These are phyloP conservation scores for Emmonsiellopsis sp. DNA, from an alignment of 2,329 filamentous ascomycete genomes.

Conservation along the genomic window DNA sequence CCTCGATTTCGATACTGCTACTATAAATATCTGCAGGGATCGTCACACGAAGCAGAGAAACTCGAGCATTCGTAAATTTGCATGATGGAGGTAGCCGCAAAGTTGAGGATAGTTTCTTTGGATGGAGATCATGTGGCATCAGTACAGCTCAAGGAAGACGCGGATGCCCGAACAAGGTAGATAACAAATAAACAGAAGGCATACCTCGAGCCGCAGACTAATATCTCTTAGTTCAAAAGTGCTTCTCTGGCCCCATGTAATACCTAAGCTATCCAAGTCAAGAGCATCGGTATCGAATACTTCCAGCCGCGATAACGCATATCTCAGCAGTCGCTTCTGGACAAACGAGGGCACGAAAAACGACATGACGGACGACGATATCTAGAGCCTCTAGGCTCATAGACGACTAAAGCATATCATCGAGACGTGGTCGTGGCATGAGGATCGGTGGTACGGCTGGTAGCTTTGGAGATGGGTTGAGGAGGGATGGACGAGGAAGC, in stretches of 20 bases:
- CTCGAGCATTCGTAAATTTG: slow-evolving; percentile 62
- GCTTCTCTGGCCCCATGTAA: slow-evolving; percentile 69
- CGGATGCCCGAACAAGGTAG: slow-evolving; percentile 17
- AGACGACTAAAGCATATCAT: slow-evolving; percentile 16
- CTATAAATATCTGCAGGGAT: slow-evolving; percentile 82
- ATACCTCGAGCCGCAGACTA: slow-evolving; percentile 66
- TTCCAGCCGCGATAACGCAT: slow-evolving; percentile 73
- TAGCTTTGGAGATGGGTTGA: neutral
- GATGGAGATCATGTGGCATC: neutral
- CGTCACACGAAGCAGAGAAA: slow-evolving; percentile 68
- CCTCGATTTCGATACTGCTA: slow-evolving; percentile 71
- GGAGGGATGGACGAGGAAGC: slow-evolving; percentile 50
- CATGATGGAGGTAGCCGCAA: slow-evolving; percentile 66
- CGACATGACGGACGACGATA: slow-evolving; percentile 48
- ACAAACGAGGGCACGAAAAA: slow-evolving; percentile 67
- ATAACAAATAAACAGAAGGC: slow-evolving; percentile 16
- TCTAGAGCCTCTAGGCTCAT: slow-evolving; percentile 23
- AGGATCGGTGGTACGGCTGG: neutral
- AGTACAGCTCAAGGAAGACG: neutral
- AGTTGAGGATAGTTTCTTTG: slow-evolving; percentile 67
- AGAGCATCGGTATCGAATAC: slow-evolving; percentile 80
- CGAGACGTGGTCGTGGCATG: neutral
- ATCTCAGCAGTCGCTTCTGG: slow-evolving; percentile 81
- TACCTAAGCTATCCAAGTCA: slow-evolving; percentile 76
- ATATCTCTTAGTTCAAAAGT: slow-evolving; percentile 82